phyloP scores from a whole-genome alignment of 1,284 basidiomycete genomes.

The Uromyces viciae-fabae region DNA sequence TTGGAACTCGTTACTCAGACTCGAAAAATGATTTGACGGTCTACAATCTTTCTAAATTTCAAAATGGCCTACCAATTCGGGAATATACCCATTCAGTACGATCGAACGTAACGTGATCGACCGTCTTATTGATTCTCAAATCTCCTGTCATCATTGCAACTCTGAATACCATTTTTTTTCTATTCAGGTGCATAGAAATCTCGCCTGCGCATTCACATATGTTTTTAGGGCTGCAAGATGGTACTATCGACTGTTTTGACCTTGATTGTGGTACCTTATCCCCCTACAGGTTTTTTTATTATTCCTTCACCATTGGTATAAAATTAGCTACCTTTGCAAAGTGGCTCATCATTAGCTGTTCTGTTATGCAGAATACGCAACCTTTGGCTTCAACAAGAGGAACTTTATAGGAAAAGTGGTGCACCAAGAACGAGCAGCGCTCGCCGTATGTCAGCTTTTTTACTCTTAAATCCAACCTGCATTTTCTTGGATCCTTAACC shows the following conservation, averaged over 20 bases:
- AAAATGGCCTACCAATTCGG: slow-evolving; percentile 60
- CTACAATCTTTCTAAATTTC: slow-evolving; percentile 64
- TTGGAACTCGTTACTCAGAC: slow-evolving; percentile 59
- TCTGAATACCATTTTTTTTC: neutral
- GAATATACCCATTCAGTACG: slow-evolving; percentile 62
- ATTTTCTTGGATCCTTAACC: no score
- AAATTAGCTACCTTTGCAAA: neutral
- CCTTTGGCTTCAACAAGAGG: slow-evolving; percentile 71
- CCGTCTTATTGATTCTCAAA: slow-evolving; percentile 44
- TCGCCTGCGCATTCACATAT: slow-evolving; percentile 74
- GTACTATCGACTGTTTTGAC: slow-evolving; percentile 57
- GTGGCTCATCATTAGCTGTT: neutral
- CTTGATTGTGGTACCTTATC: slow-evolving; percentile 53
- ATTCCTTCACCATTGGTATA: slow-evolving; percentile 4
- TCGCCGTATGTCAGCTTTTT: slow-evolving; percentile 56
- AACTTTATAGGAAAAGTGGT: slow-evolving; percentile 63
- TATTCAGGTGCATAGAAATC: slow-evolving; percentile 62
- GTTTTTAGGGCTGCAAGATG: slow-evolving; percentile 58
- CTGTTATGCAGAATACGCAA: slow-evolving; percentile 63
- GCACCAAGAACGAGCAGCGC: slow-evolving; percentile 59
- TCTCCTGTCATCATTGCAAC: slow-evolving; percentile 48
- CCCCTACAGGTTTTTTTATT: slow-evolving; percentile 59
- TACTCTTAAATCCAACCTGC: neutral
- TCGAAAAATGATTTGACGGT: slow-evolving; percentile 65
- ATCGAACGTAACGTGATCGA: slow-evolving; percentile 58